These are phyloP conservation scores for Globisporangium mamillatum DNA, from an alignment of 352 stramenopile species.

Conservation along the genomic window DNA sequence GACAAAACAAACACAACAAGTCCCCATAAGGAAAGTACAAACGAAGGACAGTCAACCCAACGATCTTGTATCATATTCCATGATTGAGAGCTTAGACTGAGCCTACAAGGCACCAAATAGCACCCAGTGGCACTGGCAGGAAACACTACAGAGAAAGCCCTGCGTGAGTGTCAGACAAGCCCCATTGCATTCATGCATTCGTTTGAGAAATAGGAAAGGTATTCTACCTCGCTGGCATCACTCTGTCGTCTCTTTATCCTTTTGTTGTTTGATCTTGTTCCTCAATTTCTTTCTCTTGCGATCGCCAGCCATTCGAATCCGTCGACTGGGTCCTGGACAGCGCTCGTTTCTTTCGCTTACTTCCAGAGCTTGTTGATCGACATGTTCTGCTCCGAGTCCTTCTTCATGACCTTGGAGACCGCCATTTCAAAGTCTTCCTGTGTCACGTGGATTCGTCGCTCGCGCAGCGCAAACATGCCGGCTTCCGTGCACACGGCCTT, in stretches of 20 bases:
- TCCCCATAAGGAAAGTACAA: neutral
- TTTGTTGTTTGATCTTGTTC: neutral
- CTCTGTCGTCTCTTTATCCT: neutral
- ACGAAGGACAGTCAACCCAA: neutral
- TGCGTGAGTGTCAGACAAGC: neutral
- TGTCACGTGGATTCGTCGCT: slow-evolving; percentile 99
- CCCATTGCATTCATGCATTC: neutral
- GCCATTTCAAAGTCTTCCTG: slow-evolving; percentile 99
- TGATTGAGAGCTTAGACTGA: neutral
- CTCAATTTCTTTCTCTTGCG: slow-evolving; percentile 2
- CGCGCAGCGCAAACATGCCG: slow-evolving; percentile 99
- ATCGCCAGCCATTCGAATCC: neutral
- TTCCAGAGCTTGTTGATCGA: slow-evolving; percentile 99
- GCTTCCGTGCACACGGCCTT: slow-evolving; percentile 99
- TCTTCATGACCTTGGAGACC: slow-evolving; percentile 99
- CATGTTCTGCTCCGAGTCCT: slow-evolving; percentile 97
- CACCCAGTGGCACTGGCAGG: neutral
- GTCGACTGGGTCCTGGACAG: neutral
- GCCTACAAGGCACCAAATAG: neutral
- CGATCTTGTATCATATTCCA: neutral
- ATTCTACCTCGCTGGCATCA: neutral
- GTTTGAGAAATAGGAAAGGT: neutral
- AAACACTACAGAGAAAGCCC: neutral
- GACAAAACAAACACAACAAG: neutral
- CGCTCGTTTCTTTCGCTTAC: slow-evolving; percentile 59